phyloP scores from a whole-genome alignment of 140 eudicot genomes.

The Anethum foeniculum region DNA sequence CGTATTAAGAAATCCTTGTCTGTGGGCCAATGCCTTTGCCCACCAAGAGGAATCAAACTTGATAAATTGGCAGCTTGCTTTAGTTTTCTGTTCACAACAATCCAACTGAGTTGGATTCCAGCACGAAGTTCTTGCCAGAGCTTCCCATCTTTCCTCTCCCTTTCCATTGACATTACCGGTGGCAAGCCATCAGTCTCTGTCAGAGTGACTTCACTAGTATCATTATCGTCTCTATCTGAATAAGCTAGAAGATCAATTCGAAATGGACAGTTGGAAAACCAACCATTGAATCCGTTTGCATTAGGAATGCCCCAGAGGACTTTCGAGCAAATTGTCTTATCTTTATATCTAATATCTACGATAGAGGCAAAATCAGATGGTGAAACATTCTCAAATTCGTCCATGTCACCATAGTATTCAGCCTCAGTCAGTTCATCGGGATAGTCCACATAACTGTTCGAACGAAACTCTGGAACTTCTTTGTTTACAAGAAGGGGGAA shows the following conservation, averaged over 20 bases:
- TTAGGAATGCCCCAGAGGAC: slow-evolving; percentile 81
- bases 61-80: slow-evolving; percentile 85
- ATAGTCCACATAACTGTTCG: slow-evolving; percentile 45
- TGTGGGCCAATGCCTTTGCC: slow-evolving; percentile 95
- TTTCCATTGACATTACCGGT: slow-evolving; percentile 51
- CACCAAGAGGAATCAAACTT: slow-evolving; percentile 77
- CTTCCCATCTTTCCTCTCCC: slow-evolving; percentile 88
- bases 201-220: slow-evolving; percentile 37
- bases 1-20: slow-evolving; percentile 75
- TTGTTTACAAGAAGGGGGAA: slow-evolving; percentile 88
- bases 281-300: slow-evolving; percentile 57
- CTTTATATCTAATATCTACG: slow-evolving; percentile 66
- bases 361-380: slow-evolving; percentile 83
- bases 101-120: slow-evolving; percentile 80
- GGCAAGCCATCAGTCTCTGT: slow-evolving; percentile 61
- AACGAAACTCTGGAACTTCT: slow-evolving; percentile 52
- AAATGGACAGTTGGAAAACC: slow-evolving; percentile 87
- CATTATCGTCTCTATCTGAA: slow-evolving; percentile 38
- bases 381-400: slow-evolving; percentile 48
- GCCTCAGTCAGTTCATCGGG: slow-evolving; percentile 84
- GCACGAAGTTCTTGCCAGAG: slow-evolving; percentile 77
- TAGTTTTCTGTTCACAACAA: slow-evolving; percentile 60
- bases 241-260: slow-evolving; percentile 58
- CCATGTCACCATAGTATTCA: slow-evolving; percentile 77
- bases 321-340: slow-evolving; percentile 55